Conservation (phyloP, 768 basidiomycete genomes). For the Hygrophoropsis aurantiaca region DNA sequence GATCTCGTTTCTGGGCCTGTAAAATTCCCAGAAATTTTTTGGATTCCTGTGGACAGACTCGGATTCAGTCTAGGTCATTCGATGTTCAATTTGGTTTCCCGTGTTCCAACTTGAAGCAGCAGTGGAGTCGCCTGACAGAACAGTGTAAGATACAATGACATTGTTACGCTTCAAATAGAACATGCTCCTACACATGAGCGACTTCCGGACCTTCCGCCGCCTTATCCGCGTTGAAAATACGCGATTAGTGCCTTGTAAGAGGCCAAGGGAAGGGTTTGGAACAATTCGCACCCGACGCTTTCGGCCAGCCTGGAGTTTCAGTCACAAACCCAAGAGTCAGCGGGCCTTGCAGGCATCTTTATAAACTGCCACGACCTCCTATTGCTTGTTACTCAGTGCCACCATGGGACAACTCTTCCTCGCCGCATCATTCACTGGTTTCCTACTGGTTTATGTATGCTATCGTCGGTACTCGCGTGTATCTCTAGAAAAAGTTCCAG, state of each 20-base stretch:
- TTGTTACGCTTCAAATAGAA: too few species aligned
- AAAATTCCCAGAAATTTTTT: too few species aligned
- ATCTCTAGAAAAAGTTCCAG: slow-evolving; percentile 15
- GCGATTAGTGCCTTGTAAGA: neutral
- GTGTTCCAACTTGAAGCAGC: too few species aligned
- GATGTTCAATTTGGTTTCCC: too few species aligned
- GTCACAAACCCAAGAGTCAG: slow-evolving; percentile 7
- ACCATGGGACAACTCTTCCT: slow-evolving; percentile 10
- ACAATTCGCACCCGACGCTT: slow-evolving; percentile 4
- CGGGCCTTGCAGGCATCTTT: neutral
- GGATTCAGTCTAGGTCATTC: too few species aligned
- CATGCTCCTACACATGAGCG: too few species aligned
- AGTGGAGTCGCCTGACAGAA: too few species aligned
- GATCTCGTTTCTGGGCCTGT: too few species aligned
- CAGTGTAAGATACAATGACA: too few species aligned
- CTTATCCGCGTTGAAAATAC: neutral
- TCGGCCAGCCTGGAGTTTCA: neutral
- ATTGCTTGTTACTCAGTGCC: neutral
- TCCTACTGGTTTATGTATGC: slow-evolving; percentile 7
- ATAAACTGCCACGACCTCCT: neutral
- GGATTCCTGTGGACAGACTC: too few species aligned
- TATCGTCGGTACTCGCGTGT: slow-evolving; percentile 4
- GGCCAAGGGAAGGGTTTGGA: neutral
- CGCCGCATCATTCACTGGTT: slow-evolving; percentile 2
- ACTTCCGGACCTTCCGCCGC: neutral